Base-by-base conservation (phyloP, 495 filamentous ascomycete species). In the Daldinia grandis region DNA sequence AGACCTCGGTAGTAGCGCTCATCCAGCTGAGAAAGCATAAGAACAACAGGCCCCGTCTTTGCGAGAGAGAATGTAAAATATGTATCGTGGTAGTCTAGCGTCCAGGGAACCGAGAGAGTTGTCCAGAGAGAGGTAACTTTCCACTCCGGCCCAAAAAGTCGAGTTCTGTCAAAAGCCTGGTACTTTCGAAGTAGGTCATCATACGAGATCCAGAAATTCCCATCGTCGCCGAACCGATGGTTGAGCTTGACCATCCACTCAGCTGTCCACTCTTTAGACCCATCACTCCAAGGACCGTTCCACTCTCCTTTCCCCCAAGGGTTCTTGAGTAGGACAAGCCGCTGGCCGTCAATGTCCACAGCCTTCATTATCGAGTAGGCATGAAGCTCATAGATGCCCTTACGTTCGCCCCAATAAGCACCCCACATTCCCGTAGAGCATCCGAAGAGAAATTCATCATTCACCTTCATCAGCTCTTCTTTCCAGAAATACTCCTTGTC, bases 261-360 rank as follows among this genome's bases (percentile, higher is more conserved):
- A 0, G 92, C 81, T 1, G 93, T 97, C 92, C 95, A 98, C 78
- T 97, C 90, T 73, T 94, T 92, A 8, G 91, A 94, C 19, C 95
- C 93, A 74, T 97, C 93, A 74, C 90, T 92, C 92, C 93, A 96
- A 9, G 92, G 79, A 5, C 91, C 91, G 10, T 82, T 88, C 91
- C 94, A 97, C 78, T 96, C 94, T 4, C 87, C 87, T 57, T 85
- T 87, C 2, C 95, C 95, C 94, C 94, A 97, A 0, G 95, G 95
- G 70, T 98, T 97, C 82, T 91, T 87, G 28, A 97, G 75, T 65
- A 92, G 85, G 10, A 97, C 81, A 35, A 98, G 83, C 30, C 91
- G 84, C 65, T 92, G 70, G 5, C 91, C 92, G 55, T 92, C 90
- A 42, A 92, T 85, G 73, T 97, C 92, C 15, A 84, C 87, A 1